Conservation (phyloP, 139 green algal species). For the Asterochloris erici region DNA sequence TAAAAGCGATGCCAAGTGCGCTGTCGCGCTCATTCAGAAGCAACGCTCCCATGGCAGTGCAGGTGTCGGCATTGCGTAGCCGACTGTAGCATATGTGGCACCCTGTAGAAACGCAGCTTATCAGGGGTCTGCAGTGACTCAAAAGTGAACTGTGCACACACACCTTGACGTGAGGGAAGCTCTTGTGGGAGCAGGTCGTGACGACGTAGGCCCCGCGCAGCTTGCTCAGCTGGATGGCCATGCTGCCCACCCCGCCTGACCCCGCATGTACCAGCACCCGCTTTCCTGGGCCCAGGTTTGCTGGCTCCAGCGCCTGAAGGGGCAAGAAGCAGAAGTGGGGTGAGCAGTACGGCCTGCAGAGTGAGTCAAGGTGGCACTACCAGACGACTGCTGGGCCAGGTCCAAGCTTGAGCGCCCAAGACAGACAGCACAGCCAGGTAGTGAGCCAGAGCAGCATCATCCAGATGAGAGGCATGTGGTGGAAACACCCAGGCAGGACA, state of each 20-base stretch:
- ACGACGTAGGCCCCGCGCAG: slow-evolving; percentile 5
- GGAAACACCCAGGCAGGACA: background rate
- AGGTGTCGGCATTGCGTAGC: background rate
- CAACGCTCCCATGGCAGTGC: background rate
- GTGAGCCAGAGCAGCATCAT: background rate
- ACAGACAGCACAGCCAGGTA: background rate
- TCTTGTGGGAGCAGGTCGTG: slow-evolving; percentile 1
- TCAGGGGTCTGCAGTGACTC: background rate
- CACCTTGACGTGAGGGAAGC: background rate
- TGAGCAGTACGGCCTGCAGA: background rate
- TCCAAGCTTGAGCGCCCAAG: background rate
- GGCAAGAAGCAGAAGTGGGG: background rate
- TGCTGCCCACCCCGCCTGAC: background rate
- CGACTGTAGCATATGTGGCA: background rate
- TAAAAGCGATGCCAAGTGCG: background rate
- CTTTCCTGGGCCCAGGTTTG: background rate
- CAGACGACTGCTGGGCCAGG: background rate
- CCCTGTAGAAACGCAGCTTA: background rate
- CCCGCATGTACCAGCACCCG: slow-evolving; percentile 7
- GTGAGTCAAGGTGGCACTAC: background rate
- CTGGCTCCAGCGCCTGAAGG: background rate
- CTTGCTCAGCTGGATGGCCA: slow-evolving; percentile 10
- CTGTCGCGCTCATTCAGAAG: background rate
- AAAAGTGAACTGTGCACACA: background rate
- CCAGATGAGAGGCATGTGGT: background rate